A percentile compares a stretch with the other conserved stretches of the same genome.
Conservation (phyloP, 371 early-diverging fungal species). For the Mortierella sp. region DNA sequence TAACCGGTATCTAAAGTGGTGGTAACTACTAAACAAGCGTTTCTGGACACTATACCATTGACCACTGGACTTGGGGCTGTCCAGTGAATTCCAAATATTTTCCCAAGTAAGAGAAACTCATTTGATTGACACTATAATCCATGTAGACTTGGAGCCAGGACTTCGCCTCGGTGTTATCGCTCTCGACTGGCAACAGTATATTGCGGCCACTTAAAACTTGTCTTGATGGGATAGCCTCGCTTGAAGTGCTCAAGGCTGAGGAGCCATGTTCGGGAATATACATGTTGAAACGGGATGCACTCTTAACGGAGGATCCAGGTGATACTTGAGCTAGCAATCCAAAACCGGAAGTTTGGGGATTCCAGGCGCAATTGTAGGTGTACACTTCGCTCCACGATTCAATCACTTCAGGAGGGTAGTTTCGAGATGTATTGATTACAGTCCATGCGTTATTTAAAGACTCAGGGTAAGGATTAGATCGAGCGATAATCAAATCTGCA, state of each 20-base stretch:
- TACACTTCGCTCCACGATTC: background rate
- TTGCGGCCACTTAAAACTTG: background rate
- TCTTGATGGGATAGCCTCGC: background rate
- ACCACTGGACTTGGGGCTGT: background rate
- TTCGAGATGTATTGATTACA: background rate
- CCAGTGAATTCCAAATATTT: background rate
- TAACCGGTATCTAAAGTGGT: background rate
- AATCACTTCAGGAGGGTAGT: background rate
- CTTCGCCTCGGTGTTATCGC: background rate
- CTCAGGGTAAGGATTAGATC: background rate
- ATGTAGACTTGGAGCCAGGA: background rate
- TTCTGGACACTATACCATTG: slow-evolving; percentile 2
- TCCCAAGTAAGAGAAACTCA: background rate
- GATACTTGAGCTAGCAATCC: background rate
- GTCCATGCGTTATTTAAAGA: background rate
- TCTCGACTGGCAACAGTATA: background rate
- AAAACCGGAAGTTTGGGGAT: background rate
- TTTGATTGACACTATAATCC: background rate
- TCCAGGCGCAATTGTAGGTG: background rate
- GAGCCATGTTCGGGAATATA: background rate
- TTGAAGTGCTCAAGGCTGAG: background rate
- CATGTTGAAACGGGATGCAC: background rate
- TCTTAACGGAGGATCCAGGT: background rate
- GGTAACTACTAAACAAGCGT: background rate
- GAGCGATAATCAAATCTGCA: background rate